Percentiles rank a stretch among this genome's conserved stretches.
phyloP scores from a whole-genome alignment of 73 alveolate genomes.

The Tetrahymena elliotti region DNA sequence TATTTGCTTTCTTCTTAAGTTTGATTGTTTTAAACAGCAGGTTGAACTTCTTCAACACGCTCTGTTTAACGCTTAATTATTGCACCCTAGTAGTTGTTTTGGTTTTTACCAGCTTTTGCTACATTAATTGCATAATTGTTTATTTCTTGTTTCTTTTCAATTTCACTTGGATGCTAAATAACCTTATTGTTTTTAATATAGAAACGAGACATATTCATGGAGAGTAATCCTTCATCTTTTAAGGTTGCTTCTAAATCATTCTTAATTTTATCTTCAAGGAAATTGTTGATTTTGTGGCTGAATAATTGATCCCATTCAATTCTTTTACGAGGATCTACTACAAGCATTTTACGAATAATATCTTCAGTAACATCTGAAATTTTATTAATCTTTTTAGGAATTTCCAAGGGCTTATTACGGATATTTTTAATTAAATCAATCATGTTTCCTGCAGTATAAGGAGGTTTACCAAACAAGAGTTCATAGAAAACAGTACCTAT shows the following conservation, averaged over 20 bases:
- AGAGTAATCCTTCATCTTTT: slow-evolving; percentile 18
- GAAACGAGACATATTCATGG: slow-evolving; percentile 37
- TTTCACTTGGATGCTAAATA: slow-evolving; percentile 41
- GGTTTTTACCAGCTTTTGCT: slow-evolving; percentile 20
- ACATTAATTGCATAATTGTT: slow-evolving; percentile 35
- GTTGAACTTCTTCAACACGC: neutral
- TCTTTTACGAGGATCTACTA: slow-evolving; percentile 34
- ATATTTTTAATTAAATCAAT: slow-evolving; percentile 26
- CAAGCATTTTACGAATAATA: slow-evolving; percentile 26
- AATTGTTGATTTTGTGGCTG: slow-evolving; percentile 23
- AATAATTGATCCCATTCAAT: slow-evolving; percentile 35
- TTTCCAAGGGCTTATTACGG: slow-evolving; percentile 8
- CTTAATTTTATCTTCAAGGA: slow-evolving; percentile 35
- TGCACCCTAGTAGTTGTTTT: slow-evolving; percentile 22
- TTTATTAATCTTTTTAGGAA: slow-evolving; percentile 20
- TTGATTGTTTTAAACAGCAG: neutral
- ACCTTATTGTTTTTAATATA: slow-evolving; percentile 38
- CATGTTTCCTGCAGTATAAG: slow-evolving; percentile 36
- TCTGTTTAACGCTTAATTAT: slow-evolving; percentile 21
- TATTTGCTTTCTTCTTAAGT: slow-evolving; percentile 1
- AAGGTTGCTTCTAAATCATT: slow-evolving; percentile 32
- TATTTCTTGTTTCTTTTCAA: slow-evolving; percentile 31
- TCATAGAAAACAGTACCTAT: slow-evolving; percentile 43
- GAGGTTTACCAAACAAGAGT: slow-evolving; percentile 35
- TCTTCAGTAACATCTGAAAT: slow-evolving; percentile 28